Base-by-base conservation (phyloP, 768 basidiomycete species). In the Tephrocybe sp. region DNA sequence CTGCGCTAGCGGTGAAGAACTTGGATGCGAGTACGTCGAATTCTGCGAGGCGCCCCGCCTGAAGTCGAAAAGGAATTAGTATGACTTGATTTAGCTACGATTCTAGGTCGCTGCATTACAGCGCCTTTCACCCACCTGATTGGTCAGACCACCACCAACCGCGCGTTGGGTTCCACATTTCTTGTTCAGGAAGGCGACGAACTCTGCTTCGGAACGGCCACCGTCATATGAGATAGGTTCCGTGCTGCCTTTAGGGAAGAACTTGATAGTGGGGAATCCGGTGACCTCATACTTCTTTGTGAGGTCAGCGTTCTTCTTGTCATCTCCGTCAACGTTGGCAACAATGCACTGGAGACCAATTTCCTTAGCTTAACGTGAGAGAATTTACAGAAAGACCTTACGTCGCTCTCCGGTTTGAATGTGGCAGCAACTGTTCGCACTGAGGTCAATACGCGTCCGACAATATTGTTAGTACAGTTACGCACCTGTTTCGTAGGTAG, bases 181-280 rank as follows among this genome's bases (percentile, higher is more conserved):
- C 71, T 88, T 78, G 65, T 94, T 95, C 55, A 98, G 74, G 76
- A 80, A 96, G 9, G 69, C 66, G 47, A 90, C 81, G 57, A 98
- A 85, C 26, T 83, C 93, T 15, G 75, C 77, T 64, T 93, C 91
- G 1, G 77, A 73, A 50, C 96, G 81, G 32, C 76, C 83, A 20
- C 81, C 82, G 10, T 83, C 75, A 67, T 98, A 99, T 24, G 69
- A 72, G 43, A 85, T 73, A 10, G 82, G 78, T 52, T 65, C 71
- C 52, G 83, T 84, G 60, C 76, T 75, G 56, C 77, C 83, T 58
- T 85, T 86, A 57, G 90, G 78, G 84, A 93, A 97, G 77, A 95
- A 95, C 68, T 93, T 95, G 76, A 99, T 83, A 17, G 95, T 98
- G 0, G 97, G 97, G 83, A 84, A 99, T 53, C 86, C 82, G 17